These are phyloP conservation scores for Naganishia antarctica DNA, from an alignment of 768 basidiomycete species.

Conservation along the genomic window DNA sequence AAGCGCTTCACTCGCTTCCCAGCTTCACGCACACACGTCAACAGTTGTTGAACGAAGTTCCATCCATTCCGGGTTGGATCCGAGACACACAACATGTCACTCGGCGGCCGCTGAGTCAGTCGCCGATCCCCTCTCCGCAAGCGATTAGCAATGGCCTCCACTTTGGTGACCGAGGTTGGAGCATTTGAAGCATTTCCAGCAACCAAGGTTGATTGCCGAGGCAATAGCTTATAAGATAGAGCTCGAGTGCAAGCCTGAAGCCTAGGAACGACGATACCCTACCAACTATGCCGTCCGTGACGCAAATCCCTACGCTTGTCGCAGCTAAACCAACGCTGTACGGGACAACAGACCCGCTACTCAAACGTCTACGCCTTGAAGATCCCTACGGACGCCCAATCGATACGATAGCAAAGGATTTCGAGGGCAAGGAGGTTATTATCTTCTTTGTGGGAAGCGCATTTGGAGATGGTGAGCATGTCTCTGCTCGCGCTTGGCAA, in stretches of 20 bases:
- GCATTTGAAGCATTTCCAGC: too few species aligned
- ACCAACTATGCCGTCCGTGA: not conserved
- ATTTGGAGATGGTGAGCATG: slow-evolving; percentile 32
- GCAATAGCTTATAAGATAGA: not conserved
- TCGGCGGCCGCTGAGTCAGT: slow-evolving; percentile 8
- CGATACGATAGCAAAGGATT: slow-evolving; percentile 36
- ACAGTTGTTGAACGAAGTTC: slow-evolving; percentile 2
- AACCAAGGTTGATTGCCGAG: too few species aligned
- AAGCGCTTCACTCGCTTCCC: too few species aligned
- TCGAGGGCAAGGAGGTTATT: slow-evolving; percentile 41
- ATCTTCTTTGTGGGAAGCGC: slow-evolving; percentile 45
- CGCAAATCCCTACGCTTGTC: slow-evolving; percentile 20
- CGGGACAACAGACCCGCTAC: slow-evolving; percentile 23
- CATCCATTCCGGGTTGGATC: slow-evolving; percentile 13
- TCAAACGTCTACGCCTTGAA: slow-evolving; percentile 38
- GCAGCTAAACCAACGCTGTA: slow-evolving; percentile 22
- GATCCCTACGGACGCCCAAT: slow-evolving; percentile 40
- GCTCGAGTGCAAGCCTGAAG: not conserved
- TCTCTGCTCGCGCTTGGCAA: not conserved
- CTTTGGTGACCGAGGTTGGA: slow-evolving; percentile 2
- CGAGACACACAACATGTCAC: not conserved
- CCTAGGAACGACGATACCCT: not conserved
- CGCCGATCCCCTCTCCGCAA: too few species aligned
- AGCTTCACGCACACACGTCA: not conserved
- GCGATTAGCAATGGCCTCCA: slow-evolving; percentile 20